phyloP scores from a whole-genome alignment of 2,329 filamentous ascomycete genomes.

The Epichloe baconii region DNA sequence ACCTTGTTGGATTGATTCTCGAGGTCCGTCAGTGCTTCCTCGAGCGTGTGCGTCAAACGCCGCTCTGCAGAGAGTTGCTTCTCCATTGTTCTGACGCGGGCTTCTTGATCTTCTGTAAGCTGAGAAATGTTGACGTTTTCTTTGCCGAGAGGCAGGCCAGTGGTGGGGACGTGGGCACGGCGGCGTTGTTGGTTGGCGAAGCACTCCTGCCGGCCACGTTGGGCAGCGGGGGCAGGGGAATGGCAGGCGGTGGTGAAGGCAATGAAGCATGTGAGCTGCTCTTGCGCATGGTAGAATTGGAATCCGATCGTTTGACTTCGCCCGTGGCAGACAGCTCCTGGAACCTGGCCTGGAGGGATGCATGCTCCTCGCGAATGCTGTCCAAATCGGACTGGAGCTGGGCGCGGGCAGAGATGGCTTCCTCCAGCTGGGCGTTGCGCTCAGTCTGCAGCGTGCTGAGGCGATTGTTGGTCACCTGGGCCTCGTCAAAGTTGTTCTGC shows the following conservation, averaged over 20 bases:
- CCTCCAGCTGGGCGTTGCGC: constrained; percentile 62
- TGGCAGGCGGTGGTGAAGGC: constrained; percentile 86
- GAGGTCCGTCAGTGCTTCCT: constrained; percentile 89
- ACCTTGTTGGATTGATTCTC: constrained; percentile 86
- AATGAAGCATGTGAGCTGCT: constrained; percentile 70
- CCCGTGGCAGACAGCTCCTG: constrained; percentile 32
- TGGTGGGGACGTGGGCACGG: constrained; percentile 36
- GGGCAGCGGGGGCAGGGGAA: constrained; percentile 88
- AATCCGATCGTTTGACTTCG: constrained; percentile 45
- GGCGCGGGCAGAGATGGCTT: constrained; percentile 53
- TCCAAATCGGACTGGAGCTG: constrained; percentile 59
- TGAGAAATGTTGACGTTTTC: constrained; percentile 57
- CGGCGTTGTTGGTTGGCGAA: constrained; percentile 25
- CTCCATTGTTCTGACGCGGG: constrained; percentile 87
- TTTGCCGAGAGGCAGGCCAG: constrained; percentile 65
- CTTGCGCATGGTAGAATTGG: constrained; percentile 65
- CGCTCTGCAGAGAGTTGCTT: constrained; percentile 94
- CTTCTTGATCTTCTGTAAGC: constrained; percentile 86
- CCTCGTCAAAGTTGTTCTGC: constrained; percentile 87
- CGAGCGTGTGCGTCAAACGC: constrained; percentile 85
- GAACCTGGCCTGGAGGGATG: constrained; percentile 59
- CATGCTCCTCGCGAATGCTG: constrained; percentile 53
- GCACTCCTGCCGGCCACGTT: constrained; percentile 34
- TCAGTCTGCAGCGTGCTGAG: constrained; percentile 71
- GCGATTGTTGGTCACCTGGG: constrained; percentile 72